Base-by-base conservation (phyloP, 2,329 filamentous ascomycete genomes). In the Xylaria sp. region DNA sequence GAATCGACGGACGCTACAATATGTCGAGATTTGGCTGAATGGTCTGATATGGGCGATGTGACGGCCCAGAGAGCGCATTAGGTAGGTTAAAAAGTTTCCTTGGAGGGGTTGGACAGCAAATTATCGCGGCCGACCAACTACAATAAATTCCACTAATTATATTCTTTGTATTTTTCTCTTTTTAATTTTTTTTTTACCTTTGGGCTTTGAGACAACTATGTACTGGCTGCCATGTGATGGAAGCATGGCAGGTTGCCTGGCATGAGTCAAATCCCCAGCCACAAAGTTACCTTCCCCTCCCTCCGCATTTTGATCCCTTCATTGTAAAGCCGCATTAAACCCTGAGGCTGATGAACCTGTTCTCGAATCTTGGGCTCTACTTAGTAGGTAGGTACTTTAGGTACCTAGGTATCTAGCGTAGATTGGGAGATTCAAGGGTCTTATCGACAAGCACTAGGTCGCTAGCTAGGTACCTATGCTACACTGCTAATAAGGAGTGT, bases 1-100 rank as follows among this genome's bases (percentile, higher is more conserved):
- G 67, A 70, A 69, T 68, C 71, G 70, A 48, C 50, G 66, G 65
- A 69, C 40, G 64, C 23, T 66, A 25, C 27, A 21, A 62, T 59
- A 71, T 47, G 57, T 65, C 18, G 69, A 65, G 63, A 58, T 48
- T 55, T 63, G 69, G 48, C 25, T 40, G 63, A 70, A 55, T 3
- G 63, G 60, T 48, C 21, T 48, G 10, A 44, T 23, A 23, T 51
- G 55, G 13, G 35, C 58, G 50, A 68, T 60, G 66, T 13, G 40
- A 44, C 65, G 63, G 59, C 60, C 54, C 47, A 60, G 50, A 42
- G 50, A 60, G 61, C 59, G 63, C 70, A 72, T 72, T 63, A 6
- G 53, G 44, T 21, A 47, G n/a, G 9, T 48, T 44, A 32, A 27
- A 47, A 64, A 57, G 40, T 29, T 25, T 29, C 16, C 10, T 21